Conservation (phyloP, 768 basidiomycete genomes). For the Lentinus brumalis region DNA sequence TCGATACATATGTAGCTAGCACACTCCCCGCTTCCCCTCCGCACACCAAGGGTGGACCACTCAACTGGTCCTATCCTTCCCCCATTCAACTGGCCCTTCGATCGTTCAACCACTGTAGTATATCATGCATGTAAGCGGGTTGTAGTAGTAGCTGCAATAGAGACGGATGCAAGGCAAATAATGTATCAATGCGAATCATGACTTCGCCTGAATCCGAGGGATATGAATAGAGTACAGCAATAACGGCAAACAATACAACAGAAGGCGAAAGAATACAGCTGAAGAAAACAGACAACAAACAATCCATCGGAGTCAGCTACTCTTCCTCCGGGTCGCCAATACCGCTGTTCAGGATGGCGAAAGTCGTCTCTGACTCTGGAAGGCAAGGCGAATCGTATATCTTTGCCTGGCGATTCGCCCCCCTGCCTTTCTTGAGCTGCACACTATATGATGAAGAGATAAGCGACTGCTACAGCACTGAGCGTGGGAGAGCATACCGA, state of each 20-base stretch:
- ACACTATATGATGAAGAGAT: conserved; percentile 46
- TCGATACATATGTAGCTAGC: conserved; percentile 4
- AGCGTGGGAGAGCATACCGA: conserved; percentile 49
- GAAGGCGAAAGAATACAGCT: conserved; percentile 1
- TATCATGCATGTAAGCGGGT: conserved; percentile 10
- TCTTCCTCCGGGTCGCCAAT: conserved; percentile 96
- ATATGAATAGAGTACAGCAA: not conserved
- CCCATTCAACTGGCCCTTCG: conserved; percentile 25
- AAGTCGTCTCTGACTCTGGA: conserved; percentile 94
- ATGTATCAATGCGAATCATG: conserved; percentile 4
- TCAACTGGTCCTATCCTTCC: conserved; percentile 49
- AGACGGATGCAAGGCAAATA: conserved; percentile 6
- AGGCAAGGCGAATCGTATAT: conserved; percentile 98
- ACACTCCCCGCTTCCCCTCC: conserved; percentile 9
- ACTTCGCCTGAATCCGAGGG: not conserved
- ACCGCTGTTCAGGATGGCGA: conserved; percentile 89
- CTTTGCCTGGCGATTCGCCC: conserved; percentile 90
- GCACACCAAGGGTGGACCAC: conserved; percentile 34
- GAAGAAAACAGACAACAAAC: not conserved
- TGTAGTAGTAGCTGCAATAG: conserved; percentile 6
- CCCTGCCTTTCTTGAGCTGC: conserved; percentile 90
- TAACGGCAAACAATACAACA: not conserved
- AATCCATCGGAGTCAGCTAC: not conserved
- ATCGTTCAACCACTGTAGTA: conserved; percentile 21
- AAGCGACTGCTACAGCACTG: not conserved